Evolutionary conservation across 768 basidiomycete genomes (phyloP).

Genomic region (Mycena capillaripes): DNA sequence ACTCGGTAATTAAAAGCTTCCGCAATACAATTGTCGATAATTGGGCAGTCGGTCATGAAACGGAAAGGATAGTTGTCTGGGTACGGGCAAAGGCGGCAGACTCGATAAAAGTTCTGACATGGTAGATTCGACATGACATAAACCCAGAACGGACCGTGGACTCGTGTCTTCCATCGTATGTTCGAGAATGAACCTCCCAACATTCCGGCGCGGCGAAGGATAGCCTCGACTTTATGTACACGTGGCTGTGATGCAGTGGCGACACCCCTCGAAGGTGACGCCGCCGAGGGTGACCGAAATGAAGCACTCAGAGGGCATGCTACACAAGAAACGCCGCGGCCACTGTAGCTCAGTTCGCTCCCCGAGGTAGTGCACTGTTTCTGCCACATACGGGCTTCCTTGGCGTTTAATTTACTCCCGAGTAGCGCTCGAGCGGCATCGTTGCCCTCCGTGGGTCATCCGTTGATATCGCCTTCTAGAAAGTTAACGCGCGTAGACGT

Average conservation of each 20-base stretch:
- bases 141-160: slow-evolving; percentile 4
- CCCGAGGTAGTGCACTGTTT: background rate
- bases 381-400: background rate
- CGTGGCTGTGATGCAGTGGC: background rate
- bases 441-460: background rate
- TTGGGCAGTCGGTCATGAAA: slow-evolving; percentile 21
- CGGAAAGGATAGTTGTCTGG: background rate
- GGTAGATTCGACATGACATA: background rate
- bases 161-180: slow-evolving; percentile 15
- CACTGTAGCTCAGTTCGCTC: background rate
- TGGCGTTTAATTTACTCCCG: slow-evolving; percentile 15
- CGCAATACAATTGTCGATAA: background rate
- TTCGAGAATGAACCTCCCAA: background rate
- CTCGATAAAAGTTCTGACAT: too few species aligned
- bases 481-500: too few species aligned
- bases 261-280: background rate
- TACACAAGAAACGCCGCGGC: background rate
- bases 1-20: slow-evolving; percentile 19
- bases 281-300: slow-evolving; percentile 20
- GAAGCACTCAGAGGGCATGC: background rate
- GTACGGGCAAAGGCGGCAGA: too few species aligned
- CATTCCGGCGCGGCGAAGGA: background rate
- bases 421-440: background rate
- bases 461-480: slow-evolving; percentile 19
- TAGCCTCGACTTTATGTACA: too few species aligned